These are phyloP conservation scores for Kurtzmaniella quercitrusa DNA, from an alignment of 1,139 yeast species.

Conservation along the genomic window DNA sequence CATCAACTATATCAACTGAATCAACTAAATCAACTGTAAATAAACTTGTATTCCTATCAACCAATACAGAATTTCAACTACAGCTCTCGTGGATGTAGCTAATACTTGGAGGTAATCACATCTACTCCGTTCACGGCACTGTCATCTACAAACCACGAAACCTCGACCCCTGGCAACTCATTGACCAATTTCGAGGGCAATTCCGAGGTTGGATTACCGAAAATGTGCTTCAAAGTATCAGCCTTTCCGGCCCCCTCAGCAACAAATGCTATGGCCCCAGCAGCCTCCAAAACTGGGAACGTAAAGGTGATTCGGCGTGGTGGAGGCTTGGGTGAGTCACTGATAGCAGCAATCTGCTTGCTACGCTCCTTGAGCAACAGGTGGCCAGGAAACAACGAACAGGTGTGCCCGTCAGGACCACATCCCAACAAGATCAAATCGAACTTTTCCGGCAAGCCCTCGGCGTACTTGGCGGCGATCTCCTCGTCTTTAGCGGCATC, in stretches of 20 bases:
- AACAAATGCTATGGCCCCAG: constrained; percentile 66
- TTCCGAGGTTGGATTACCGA: constrained; percentile 43
- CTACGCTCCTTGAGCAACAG: constrained; percentile 37
- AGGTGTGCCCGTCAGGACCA: constrained; percentile 81
- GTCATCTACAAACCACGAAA: constrained; percentile 78
- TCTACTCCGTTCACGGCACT: constrained; percentile 67
- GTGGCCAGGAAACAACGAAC: constrained; percentile 68
- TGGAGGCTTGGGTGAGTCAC: constrained; percentile 75
- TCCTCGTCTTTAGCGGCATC: constrained; percentile 35
- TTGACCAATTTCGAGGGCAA: constrained; percentile 79
- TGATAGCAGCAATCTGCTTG: constrained; percentile 37
- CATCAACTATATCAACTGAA: too few species aligned
- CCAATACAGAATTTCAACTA: too few species aligned
- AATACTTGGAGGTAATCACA: constrained; percentile 44
- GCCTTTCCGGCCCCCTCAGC: constrained; percentile 89
- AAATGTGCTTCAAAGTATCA: constrained; percentile 64
- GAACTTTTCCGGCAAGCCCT: constrained; percentile 40
- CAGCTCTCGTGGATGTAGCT: too few species aligned
- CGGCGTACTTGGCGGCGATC: constrained; percentile 50
- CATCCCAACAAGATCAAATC: constrained; percentile 68
- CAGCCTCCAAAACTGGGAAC: constrained; percentile 55
- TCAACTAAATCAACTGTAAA: too few species aligned
- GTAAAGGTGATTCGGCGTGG: constrained; percentile 73
- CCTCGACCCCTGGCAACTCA: constrained; percentile 39
- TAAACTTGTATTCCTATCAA: too few species aligned